Conservation (phyloP, 2,329 filamentous ascomycete genomes). For the Paecilomyces sp. region DNA sequence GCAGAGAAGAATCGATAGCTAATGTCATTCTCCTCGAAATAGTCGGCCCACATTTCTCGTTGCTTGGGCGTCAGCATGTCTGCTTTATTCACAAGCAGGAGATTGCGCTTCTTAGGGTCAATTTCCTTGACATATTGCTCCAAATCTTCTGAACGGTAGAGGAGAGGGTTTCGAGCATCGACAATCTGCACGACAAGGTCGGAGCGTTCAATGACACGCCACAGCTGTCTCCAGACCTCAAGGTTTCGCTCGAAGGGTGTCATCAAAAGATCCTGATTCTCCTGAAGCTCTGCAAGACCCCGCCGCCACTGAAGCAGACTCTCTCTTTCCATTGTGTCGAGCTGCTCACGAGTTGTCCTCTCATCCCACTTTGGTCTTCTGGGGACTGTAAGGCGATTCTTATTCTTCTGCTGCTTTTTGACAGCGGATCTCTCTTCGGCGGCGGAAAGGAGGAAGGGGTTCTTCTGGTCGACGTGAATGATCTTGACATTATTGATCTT, state of each 20-base stretch:
- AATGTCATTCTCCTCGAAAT: constrained; percentile 74
- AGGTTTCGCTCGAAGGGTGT: constrained; percentile 96
- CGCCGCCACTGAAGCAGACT: constrained; percentile 81
- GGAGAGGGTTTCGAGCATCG: constrained; percentile 85
- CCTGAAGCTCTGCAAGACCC: constrained; percentile 84
- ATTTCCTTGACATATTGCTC: constrained; percentile 93
- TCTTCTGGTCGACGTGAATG: constrained; percentile 92
- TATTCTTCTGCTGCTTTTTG: constrained; percentile 78
- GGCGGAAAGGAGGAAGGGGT: constrained; percentile 82
- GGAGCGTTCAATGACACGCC: constrained; percentile 95
- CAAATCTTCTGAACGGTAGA: constrained; percentile 90
- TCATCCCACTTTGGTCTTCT: constrained; percentile 84
- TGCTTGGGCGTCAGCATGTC: constrained; percentile 96
- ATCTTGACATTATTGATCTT: constrained; percentile 99
- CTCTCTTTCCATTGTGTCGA: constrained; percentile 73
- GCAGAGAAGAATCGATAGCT: constrained; percentile 97
- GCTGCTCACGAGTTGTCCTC: constrained; percentile 71
- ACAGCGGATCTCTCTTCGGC: constrained; percentile 72
- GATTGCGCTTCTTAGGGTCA: constrained; percentile 77
- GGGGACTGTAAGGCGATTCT: constrained; percentile 74
- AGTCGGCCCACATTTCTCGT: constrained; percentile 74
- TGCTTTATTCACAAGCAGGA: constrained; percentile 94
- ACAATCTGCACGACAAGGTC: constrained; percentile 97
- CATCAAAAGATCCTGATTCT: constrained; percentile 91
- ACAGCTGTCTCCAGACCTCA: constrained; percentile 95